Base-by-base conservation (phyloP, 2,329 filamentous ascomycete species). In the Apiospora hydei region DNA sequence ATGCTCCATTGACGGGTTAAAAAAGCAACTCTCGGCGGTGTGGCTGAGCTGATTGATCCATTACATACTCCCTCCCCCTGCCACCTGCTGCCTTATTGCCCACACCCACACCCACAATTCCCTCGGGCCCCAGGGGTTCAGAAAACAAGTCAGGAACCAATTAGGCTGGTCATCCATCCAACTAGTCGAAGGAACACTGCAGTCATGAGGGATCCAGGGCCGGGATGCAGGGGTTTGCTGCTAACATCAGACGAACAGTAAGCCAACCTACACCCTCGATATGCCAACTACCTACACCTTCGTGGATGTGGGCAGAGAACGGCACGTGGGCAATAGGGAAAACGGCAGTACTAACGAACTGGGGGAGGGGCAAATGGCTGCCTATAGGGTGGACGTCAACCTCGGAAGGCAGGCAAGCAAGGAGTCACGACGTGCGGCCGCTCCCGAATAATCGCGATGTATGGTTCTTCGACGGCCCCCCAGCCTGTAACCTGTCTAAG, bases 221-320 rank as follows among this genome's bases (percentile, higher is more conserved):
- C 41, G 34, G 4, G 18, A 41, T 10, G 34, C 57, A 38, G 57
- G 57, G 34, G 57, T 11, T 41, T n/a, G 30, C 34, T 41, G 57
- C 57, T 34, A 64, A 64, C 57, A 64, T 64, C 57, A 41, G 57
- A 64, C 34, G 57, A 64, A 64, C 57, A 64, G 57, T 64, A 64
- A 64, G 57, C 30, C n/a, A 51, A 13, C 21, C 30, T 41, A 64
- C 57, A 41, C 57, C 30, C 34, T 64, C 7, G 30, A 64, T 38
- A 38, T 38, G 34, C 34, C 34, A 38, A 38, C 34, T 38, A 38
- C 34, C 34, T 8, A 8, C 1, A 1, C 26, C 26, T 30, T 30
- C 26, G 26, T 30, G 30, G 2, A 11, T 41, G 57, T 21, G 26
- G 26, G 26, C 30, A 8, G 2, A n/a, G 30, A 11, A n/a, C 38